Conservation (phyloP, 176 grass and related monocot genomes). For the Musa beccarii region DNA sequence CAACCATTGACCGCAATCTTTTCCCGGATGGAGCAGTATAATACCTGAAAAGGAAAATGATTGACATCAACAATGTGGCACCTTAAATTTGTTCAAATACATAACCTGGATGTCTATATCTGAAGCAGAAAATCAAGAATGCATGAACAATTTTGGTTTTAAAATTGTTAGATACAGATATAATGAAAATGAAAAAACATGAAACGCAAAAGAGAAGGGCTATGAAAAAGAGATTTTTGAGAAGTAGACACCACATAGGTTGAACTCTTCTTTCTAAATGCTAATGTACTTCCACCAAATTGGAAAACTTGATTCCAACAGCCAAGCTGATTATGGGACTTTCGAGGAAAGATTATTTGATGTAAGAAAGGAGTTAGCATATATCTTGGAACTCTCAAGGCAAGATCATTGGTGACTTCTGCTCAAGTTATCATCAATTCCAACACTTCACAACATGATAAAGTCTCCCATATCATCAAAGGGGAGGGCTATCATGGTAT, state of each 20-base stretch:
- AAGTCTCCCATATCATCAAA: no score
- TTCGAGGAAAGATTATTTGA: no score
- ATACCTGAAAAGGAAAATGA: slow-evolving; percentile 39
- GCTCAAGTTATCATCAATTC: no score
- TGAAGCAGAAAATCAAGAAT: not conserved
- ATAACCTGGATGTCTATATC: not conserved
- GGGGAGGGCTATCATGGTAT: no score
- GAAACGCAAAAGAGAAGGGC: not conserved
- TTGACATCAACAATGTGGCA: not conserved
- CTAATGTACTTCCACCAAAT: no score
- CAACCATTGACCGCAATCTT: slow-evolving; percentile 65
- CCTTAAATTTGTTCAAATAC: not conserved
- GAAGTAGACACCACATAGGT: not conserved
- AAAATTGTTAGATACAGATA: not conserved
- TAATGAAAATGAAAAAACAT: not conserved
- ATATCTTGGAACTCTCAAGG: no score
- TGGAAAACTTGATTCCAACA: no score
- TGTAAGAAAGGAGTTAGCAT: no score
- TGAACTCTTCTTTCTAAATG: no score
- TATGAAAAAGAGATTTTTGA: not conserved
- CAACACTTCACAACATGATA: no score
- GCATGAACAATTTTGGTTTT: not conserved
- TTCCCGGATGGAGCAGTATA: slow-evolving; percentile 61
- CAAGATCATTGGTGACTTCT: no score
- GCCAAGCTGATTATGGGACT: no score